Conservation (phyloP, 805 yeast species). For the Blastobotrys parvus region DNA sequence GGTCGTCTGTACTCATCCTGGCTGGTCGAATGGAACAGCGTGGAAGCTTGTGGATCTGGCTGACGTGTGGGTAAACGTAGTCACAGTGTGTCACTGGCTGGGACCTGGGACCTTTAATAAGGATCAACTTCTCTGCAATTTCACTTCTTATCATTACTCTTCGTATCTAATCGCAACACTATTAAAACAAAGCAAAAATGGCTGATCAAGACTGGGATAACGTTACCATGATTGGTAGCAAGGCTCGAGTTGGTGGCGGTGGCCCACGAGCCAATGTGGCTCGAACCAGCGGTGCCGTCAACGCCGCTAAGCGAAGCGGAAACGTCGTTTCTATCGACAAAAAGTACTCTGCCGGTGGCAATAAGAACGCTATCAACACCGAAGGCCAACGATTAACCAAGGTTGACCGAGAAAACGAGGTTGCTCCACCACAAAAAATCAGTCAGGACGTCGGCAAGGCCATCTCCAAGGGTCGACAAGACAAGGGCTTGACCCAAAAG, state of each 20-base stretch:
- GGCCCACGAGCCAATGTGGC: conserved; percentile 86
- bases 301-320: conserved; percentile 92
- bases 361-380: conserved; percentile 56
- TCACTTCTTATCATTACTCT: neutral
- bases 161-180: neutral
- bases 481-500: conserved; percentile 84
- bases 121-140: too few species aligned
- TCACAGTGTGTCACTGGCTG: too few species aligned
- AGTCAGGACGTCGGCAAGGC: conserved; percentile 81
- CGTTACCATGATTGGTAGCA: conserved; percentile 81
- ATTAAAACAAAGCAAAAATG: neutral
- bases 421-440: conserved; percentile 84
- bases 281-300: conserved; percentile 64
- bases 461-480: conserved; percentile 77
- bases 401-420: conserved; percentile 88
- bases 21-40: neutral
- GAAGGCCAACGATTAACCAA: conserved; percentile 95
- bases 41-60: neutral
- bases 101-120: neutral
- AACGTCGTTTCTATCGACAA: conserved; percentile 84
- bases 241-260: conserved; percentile 78
- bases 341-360: conserved; percentile 62
- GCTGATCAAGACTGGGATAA: conserved; percentile 70
- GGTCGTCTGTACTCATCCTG: neutral
- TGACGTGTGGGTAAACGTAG: neutral